A percentile compares a stretch with the other conserved stretches of the same genome.
phyloP scores from a whole-genome alignment of 192 early-diverging fungal genomes.

The Funneliformis geosporum region DNA sequence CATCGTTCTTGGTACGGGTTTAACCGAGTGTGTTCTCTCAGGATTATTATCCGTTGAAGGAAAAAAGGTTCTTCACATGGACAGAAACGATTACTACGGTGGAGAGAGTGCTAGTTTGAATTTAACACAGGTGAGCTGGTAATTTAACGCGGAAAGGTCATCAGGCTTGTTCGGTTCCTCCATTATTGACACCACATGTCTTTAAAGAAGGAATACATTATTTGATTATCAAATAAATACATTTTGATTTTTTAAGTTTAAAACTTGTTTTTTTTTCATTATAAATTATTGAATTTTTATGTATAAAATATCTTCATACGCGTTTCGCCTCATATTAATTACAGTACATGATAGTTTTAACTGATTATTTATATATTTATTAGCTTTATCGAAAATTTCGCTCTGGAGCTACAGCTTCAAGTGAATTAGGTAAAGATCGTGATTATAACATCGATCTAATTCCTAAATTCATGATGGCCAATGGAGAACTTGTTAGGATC shows the following conservation, averaged over 20 bases:
- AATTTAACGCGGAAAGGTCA: background rate
- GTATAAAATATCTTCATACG: no score
- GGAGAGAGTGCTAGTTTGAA: conserved; percentile 95
- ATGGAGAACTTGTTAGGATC: conserved; percentile 95
- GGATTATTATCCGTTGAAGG: conserved; percentile 86
- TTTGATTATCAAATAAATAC: background rate
- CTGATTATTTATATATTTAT: background rate
- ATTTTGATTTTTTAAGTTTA: background rate
- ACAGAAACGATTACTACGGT: conserved; percentile 98
- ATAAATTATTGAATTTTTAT: no score
- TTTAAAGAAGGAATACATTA: background rate
- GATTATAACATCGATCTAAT: conserved; percentile 99
- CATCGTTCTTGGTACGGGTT: conserved; percentile 85
- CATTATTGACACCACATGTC: no score
- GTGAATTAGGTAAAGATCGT: conserved; percentile 67
- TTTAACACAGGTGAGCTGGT: conserved; percentile 79
- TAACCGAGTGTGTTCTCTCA: conserved; percentile 89
- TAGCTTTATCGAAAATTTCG: conserved; percentile 78
- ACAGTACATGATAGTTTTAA: background rate
- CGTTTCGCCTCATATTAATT: no score
- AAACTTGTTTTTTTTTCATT: no score
- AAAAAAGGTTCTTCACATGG: conserved; percentile 91
- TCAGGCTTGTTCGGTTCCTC: background rate
- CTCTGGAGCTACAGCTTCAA: conserved; percentile 49
- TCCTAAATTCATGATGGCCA: conserved; percentile 99